Percentiles rank a stretch among this genome's conserved stretches.
phyloP scores from a whole-genome alignment of 2,329 filamentous ascomycete genomes.

The Aschersonia sp. region DNA sequence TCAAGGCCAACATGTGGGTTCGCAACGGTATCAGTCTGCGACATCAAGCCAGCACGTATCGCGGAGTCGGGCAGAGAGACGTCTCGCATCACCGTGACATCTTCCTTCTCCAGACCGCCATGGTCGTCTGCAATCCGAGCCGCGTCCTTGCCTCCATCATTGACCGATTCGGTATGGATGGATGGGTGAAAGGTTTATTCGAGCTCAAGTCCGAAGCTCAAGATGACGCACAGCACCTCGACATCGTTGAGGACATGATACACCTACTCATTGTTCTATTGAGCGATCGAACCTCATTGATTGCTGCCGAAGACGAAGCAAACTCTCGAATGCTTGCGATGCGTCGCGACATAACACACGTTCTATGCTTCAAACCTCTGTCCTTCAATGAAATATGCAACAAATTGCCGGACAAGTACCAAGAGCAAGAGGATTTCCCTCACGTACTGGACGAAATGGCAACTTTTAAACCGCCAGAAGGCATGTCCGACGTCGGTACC shows the following conservation, averaged over 20 bases:
- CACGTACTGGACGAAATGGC: conserved; percentile 77
- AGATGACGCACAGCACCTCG: conserved; percentile 78
- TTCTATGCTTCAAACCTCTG: conserved; percentile 89
- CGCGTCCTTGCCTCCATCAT: conserved; percentile 79
- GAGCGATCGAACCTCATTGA: conserved; percentile 72
- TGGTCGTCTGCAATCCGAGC: conserved; percentile 73
- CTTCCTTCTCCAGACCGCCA: conserved; percentile 79
- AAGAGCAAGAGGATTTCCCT: conserved; percentile 81
- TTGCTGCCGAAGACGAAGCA: conserved; percentile 51
- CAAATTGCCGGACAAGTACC: conserved; percentile 77
- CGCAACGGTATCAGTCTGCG: conserved; percentile 91
- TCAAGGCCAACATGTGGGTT: conserved; percentile 98
- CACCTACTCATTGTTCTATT: conserved; percentile 84
- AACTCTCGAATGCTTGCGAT: conserved; percentile 57
- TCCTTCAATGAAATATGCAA: conserved; percentile 85
- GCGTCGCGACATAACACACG: conserved; percentile 81
- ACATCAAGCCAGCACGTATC: conserved; percentile 89
- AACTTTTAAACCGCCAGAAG: conserved; percentile 79
- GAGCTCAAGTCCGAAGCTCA: conserved; percentile 57
- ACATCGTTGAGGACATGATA: conserved; percentile 91
- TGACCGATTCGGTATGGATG: conserved; percentile 77
- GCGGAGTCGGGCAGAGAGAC: conserved; percentile 77
- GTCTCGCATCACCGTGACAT: conserved; percentile 91
- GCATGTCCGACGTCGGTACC: conserved; percentile 79
- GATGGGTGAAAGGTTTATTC: conserved; percentile 78